phyloP scores from a whole-genome alignment of 1,284 basidiomycete species.

The Irpex sp. region DNA sequence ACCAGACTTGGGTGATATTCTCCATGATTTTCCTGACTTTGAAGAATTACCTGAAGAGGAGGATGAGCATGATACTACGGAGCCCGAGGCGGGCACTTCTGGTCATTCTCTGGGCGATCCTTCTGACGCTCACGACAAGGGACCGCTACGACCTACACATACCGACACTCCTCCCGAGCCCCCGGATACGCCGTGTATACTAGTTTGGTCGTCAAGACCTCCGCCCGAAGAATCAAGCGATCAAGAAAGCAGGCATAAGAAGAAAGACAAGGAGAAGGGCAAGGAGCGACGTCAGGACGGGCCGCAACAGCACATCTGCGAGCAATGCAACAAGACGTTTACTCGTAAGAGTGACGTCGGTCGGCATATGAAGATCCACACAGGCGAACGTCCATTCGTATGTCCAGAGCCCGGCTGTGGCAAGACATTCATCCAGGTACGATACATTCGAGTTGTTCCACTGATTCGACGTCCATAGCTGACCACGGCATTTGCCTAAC shows the following conservation, averaged over 20 bases:
- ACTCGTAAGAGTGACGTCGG: conserved; percentile 72
- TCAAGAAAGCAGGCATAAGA: conserved; percentile 18
- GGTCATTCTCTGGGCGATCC: background rate
- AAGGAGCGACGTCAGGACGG: conserved; percentile 26
- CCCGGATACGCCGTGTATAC: conserved; percentile 24
- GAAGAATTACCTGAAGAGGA: conserved; percentile 48
- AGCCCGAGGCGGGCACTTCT: background rate
- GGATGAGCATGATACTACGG: conserved; percentile 24
- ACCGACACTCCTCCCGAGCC: background rate
- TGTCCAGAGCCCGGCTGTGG: conserved; percentile 70
- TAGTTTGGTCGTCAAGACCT: conserved; percentile 46
- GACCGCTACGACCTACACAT: background rate
- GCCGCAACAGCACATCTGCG: conserved; percentile 42
- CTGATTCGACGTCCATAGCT: background rate
- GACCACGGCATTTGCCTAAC: conserved; percentile 7
- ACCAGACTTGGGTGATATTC: conserved; percentile 69
- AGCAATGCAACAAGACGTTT: conserved; percentile 72
- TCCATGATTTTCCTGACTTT: conserved; percentile 68
- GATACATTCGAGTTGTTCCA: conserved; percentile 9
- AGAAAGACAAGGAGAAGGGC: conserved; percentile 19
- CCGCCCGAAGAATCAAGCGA: conserved; percentile 22
- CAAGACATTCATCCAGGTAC: conserved; percentile 84
- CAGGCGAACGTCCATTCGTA: conserved; percentile 81
- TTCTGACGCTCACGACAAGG: background rate
- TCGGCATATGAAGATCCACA: conserved; percentile 84